These are phyloP conservation scores for Golubevia pallescens DNA, from an alignment of 1,284 basidiomycete species.

Conservation along the genomic window DNA sequence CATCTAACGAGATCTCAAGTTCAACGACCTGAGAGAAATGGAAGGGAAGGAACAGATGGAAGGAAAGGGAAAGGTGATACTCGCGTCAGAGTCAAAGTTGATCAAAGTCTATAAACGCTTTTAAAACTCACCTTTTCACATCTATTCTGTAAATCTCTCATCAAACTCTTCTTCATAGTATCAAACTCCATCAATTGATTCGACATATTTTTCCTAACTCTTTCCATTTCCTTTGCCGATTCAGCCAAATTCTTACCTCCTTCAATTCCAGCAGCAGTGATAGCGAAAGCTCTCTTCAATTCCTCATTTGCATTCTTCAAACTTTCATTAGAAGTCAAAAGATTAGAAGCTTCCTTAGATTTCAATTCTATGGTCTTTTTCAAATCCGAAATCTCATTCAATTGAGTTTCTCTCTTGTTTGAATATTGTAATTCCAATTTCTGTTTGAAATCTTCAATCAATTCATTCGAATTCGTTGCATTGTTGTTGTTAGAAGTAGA, in stretches of 20 bases:
- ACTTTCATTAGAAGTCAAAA: conserved; percentile 86
- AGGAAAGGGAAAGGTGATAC: neutral
- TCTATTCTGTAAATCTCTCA: conserved; percentile 97
- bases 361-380: conserved; percentile 89
- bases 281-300: conserved; percentile 83
- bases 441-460: conserved; percentile 1
- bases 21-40: conserved; percentile 80
- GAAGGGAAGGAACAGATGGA: neutral
- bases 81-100: too few species aligned
- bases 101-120: neutral
- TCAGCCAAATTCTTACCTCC: conserved; percentile 95
- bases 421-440: conserved; percentile 73
- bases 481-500: too few species aligned
- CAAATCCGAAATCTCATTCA: conserved; percentile 84
- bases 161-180: conserved; percentile 96
- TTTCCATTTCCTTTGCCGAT: conserved; percentile 94
- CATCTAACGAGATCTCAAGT: conserved; percentile 97
- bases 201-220: conserved; percentile 94
- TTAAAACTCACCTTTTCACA: conserved; percentile 84
- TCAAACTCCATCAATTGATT: conserved; percentile 98
- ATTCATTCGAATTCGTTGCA: too few species aligned
- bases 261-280: conserved; percentile 93
- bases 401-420: conserved; percentile 86
- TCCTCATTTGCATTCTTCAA: conserved; percentile 97
- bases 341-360: conserved; percentile 80